Evolutionary conservation across 345 rosid species (phyloP).

Genomic region (Barbarea vulgaris): DNA sequence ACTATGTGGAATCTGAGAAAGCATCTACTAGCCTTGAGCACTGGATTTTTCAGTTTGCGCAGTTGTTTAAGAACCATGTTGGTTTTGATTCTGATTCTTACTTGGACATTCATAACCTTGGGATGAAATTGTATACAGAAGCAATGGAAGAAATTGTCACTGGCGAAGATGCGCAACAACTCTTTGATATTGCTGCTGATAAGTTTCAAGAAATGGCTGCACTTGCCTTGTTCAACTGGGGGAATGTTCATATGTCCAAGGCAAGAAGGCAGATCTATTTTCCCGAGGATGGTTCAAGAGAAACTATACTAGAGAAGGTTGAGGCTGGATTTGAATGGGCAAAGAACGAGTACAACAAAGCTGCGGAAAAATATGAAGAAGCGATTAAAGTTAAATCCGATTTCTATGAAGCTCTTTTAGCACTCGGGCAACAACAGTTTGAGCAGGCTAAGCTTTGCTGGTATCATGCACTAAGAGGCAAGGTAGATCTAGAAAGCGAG

Average conservation of each 20-base stretch:
- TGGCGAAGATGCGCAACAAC: constrained; percentile 80
- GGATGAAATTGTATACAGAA: constrained; percentile 89
- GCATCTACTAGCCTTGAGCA: constrained; percentile 56
- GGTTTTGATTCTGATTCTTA: constrained; percentile 93
- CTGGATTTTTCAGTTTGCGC: constrained; percentile 90
- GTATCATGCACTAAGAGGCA: constrained; percentile 71
- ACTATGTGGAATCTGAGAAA: constrained; percentile 47
- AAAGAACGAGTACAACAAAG: constrained; percentile 62
- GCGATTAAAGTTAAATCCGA: constrained; percentile 78
- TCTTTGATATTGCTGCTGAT: constrained; percentile 75
- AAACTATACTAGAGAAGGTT: constrained; percentile 55
- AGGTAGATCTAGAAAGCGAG: constrained; percentile 61
- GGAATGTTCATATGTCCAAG: constrained; percentile 84
- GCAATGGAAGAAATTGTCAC: constrained; percentile 87
- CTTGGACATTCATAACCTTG: constrained; percentile 83
- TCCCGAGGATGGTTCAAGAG: constrained; percentile 67
- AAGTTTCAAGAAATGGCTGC: constrained; percentile 98
- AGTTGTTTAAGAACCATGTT: constrained; percentile 82
- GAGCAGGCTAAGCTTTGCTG: constrained; percentile 96
- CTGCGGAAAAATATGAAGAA: constrained; percentile 70
- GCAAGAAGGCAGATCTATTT: constrained; percentile 72
- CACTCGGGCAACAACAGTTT: constrained; percentile 92
- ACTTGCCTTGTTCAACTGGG: constrained; percentile 92
- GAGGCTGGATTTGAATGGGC: constrained; percentile 76
- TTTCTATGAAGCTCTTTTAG: constrained; percentile 86